A percentile compares a stretch with the other conserved stretches of the same genome.
Conservation (phyloP, 768 basidiomycete genomes). For the Amanita pallidorosea region DNA sequence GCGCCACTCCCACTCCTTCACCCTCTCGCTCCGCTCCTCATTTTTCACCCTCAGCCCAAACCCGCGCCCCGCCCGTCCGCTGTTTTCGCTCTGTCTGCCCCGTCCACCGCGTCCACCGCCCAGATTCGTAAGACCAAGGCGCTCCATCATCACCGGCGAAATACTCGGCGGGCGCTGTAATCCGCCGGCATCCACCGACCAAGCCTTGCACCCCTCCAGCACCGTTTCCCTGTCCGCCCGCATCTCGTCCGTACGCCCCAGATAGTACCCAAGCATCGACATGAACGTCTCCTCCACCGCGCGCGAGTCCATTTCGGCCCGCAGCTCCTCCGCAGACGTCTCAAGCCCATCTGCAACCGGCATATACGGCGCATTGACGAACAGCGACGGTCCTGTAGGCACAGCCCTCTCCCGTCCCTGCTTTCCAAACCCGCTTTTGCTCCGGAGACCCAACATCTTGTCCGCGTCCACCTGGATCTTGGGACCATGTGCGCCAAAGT, state of each 20-base stretch:
- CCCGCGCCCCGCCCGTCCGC: background rate
- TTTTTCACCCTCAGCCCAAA: background rate
- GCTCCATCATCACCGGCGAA: conserved; percentile 32
- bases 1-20: background rate
- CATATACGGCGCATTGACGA: conserved; percentile 8
- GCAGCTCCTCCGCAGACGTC: conserved; percentile 18
- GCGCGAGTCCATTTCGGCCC: conserved; percentile 29
- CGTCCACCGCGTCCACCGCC: background rate
- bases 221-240: conserved; percentile 31
- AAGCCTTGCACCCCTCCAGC: conserved; percentile 47
- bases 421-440: background rate
- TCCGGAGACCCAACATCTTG: background rate
- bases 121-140: conserved; percentile 23
- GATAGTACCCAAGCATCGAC: conserved; percentile 65
- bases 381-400: conserved; percentile 7
- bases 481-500: conserved; percentile 13
- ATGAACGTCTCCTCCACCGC: conserved; percentile 52
- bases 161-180: conserved; percentile 41
- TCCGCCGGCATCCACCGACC: conserved; percentile 49
- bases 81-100: background rate
- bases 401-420: background rate
- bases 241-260: conserved; percentile 37
- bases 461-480: background rate
- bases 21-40: background rate
- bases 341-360: conserved; percentile 18